Evolutionary conservation across 2,329 filamentous ascomycete genomes (phyloP), one percentile per base, ranked within the genome.

Genomic region (Aspergillus versicolor): DNA sequence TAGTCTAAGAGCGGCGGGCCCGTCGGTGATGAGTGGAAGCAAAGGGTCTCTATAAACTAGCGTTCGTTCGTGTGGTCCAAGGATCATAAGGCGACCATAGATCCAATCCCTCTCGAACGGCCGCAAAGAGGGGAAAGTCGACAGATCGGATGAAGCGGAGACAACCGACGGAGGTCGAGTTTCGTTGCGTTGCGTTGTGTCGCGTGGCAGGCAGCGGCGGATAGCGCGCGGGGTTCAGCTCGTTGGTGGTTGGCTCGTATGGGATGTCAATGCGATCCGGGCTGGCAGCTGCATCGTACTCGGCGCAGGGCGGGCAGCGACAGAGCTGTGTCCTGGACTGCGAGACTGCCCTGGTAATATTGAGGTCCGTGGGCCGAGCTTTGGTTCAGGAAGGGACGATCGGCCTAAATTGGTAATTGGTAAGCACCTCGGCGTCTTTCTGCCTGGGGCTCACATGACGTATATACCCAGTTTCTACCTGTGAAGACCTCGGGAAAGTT

Each of bases 341-440:
- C 21, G 22, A 50, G 15, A 21, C 19, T 30, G 12, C n/a, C 41
- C 19, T 32, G 32, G 22, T 24, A 44, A 43, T 38, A 13, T 22
- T 54, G 21, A 41, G 43, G 17, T 46, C 40, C 50, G 41, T 41
- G 46, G 27, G 19, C 38, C 24, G 30, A 32, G 15, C 7, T 22
- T 34, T 34, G 34, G 17, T 6, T 27, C 27, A 19, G 52, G 56
- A 56, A 56, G 32, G 42, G 48, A 52, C 46, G 56, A 61, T 59
- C 56, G 44, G 54, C 61, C 52, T 21, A 57, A 58, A 61, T 46
- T 45, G 55, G 55, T 52, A 60, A 61, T 61, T 60, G 50, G 47
- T 60, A 52, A 58, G 58, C 62, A 42, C 34, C 7, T 21, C 21
- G 21, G 21, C 21, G 8, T 37, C 27, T 22, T 47, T 15, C 11